Conservation (phyloP, 208 protist genomes). For the Leishmania braziliensis region DNA sequence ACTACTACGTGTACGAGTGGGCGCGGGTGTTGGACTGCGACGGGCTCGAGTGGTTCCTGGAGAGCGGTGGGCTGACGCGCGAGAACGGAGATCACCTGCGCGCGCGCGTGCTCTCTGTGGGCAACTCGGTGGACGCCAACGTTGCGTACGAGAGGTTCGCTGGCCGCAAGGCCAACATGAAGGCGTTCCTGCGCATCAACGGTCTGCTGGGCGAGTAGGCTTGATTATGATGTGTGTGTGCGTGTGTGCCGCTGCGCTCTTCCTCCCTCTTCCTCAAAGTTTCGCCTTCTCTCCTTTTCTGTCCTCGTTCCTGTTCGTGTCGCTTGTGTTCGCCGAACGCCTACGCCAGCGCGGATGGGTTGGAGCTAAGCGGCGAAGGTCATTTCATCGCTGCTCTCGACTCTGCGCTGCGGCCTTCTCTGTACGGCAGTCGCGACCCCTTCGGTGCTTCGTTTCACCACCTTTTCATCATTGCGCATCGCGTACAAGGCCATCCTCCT, state of each 20-base stretch:
- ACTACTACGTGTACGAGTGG: no score
- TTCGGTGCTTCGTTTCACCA: neutral
- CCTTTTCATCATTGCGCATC: neutral
- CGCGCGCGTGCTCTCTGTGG: constrained; percentile 58
- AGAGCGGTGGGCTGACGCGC: no score
- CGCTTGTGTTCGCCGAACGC: neutral
- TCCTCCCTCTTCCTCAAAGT: neutral
- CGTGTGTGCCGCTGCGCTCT: neutral
- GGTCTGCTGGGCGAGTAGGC: constrained; percentile 9
- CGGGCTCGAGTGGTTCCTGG: no score
- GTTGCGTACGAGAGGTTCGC: constrained; percentile 45
- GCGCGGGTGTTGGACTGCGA: no score
- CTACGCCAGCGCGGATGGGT: neutral
- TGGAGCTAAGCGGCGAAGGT: neutral
- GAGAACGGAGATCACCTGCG: constrained; percentile 65
- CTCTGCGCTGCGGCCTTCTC: neutral
- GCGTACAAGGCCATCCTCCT: neutral
- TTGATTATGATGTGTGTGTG: neutral
- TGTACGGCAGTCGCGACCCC: neutral
- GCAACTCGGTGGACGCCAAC: constrained; percentile 53
- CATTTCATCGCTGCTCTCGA: neutral
- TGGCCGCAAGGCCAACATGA: constrained; percentile 33
- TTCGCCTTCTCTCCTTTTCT: neutral
- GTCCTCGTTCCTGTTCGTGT: neutral
- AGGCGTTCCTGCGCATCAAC: constrained; percentile 33